phyloP scores from a whole-genome alignment of 371 early-diverging fungal species.

The Mortierella sp. region DNA sequence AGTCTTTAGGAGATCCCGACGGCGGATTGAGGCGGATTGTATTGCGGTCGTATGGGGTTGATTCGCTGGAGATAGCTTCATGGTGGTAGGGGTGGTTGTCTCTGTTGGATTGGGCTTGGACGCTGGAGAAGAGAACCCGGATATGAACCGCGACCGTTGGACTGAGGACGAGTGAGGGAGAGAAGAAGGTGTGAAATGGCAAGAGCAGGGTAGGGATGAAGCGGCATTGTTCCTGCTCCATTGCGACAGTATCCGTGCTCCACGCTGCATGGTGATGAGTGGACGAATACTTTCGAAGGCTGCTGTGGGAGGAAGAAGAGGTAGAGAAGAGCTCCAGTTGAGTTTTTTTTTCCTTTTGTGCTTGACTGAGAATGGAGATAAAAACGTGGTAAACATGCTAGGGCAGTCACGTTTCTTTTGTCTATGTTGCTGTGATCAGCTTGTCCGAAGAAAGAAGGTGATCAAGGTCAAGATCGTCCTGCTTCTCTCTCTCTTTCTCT shows the following conservation, averaged over 20 bases:
- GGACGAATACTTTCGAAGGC: neutral
- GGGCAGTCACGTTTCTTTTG: neutral
- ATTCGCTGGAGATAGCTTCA: neutral
- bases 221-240: neutral
- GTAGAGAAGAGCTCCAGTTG: too few relatives aligned
- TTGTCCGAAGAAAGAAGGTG: neutral
- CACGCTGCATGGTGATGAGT: constrained; percentile 6
- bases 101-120: neutral
- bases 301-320: too few relatives aligned
- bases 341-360: neutral
- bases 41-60: neutral
- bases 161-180: neutral
- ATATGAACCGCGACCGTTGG: neutral
- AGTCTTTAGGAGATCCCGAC: neutral
- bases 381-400: neutral
- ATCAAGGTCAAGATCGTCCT: neutral
- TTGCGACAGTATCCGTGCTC: neutral
- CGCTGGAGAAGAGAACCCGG: neutral
- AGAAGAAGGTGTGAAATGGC: neutral
- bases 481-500: neutral
- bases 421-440: neutral
- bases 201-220: neutral
- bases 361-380: neutral
- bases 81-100: neutral
- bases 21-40: neutral